Evolutionary conservation across 352 stramenopile genomes (phyloP), one percentile per base, ranked within the genome.

Genomic region (Globisporangium middletonii): DNA sequence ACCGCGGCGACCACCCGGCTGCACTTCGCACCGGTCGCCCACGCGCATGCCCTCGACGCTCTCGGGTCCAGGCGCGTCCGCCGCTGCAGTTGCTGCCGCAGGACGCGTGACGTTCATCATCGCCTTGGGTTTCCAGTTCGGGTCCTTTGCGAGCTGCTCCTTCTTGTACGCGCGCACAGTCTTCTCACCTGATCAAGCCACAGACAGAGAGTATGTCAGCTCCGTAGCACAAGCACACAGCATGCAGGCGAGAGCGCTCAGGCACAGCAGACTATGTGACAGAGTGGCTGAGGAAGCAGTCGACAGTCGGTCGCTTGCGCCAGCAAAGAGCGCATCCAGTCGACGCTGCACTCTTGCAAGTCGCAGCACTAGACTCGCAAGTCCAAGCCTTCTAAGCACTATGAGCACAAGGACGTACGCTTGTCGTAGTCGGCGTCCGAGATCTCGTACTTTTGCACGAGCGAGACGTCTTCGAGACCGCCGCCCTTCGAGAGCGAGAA

Each of bases 401-500:
- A 23, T 23, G 23, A n/a, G 46, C 28, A 35, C 11, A 4, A 43
- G 5, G 23, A 62, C 74, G 52, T 80, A 94, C 96, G 88, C 57
- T 98, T 98, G 72, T 99, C 79, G 75, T 99, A 99, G 62, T 99
- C 96, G 45, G 98, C 96, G 50, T 99, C 97, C 0, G 79, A 95
- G 77, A 99, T 99, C 63, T 89, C 70, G 73, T 99, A 99, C 77
- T 99, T 99, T 59, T 98, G 64, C 26, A 99, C 85, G 48, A 99
- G 80, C 9, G 88, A 95, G 11, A 97, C 88, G 69, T 99, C 94
- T 67, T 99, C 97, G 13, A 99, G 93, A 4, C 93, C 96, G 18
- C 97, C 97, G 48, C 88, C 85, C 37, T 77, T 86, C 27, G 92
- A 97, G 19, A 97, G 77, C 35, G 96, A 99, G 74, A 98, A 96